A percentile compares a stretch with the other conserved stretches of the same genome.
Evolutionary conservation across 208 protist genomes (phyloP).

Genomic region (Trypanosoma platydactyli): DNA sequence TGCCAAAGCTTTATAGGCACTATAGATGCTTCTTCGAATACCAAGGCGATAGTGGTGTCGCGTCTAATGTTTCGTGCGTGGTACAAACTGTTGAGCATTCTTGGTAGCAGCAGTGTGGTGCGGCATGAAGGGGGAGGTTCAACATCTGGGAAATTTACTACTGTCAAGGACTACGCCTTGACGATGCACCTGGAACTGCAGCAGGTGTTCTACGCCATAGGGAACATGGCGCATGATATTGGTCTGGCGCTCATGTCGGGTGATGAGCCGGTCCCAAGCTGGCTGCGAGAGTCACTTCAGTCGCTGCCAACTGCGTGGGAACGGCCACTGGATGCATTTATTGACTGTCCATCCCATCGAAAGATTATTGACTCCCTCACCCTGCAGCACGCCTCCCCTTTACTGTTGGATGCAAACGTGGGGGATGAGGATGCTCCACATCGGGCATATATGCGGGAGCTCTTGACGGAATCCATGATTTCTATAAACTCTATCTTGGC

Average conservation of each 20-base stretch:
- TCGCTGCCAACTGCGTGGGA: constrained; percentile 9
- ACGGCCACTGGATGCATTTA: background rate
- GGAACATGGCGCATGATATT: constrained; percentile 14
- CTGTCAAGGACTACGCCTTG: constrained; percentile 17
- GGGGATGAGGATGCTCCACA: background rate
- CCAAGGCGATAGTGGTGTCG: constrained; percentile 17
- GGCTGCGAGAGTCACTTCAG: constrained; percentile 2
- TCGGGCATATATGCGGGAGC: constrained; percentile 20
- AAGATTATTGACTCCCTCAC: constrained; percentile 8
- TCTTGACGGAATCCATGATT: constrained; percentile 15
- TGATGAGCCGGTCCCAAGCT: constrained; percentile 2
- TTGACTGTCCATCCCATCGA: background rate
- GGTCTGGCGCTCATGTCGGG: constrained; percentile 3
- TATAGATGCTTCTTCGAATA: constrained; percentile 11
- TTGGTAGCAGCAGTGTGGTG: constrained; percentile 17
- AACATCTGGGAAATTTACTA: background rate
- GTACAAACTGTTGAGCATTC: constrained; percentile 17
- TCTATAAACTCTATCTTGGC: constrained; percentile 17
- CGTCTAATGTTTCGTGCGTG: constrained; percentile 25
- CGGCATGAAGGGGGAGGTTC: background rate
- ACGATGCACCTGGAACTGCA: constrained; percentile 1
- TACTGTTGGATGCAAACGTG: background rate
- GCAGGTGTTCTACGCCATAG: background rate
- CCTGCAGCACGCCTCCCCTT: background rate
- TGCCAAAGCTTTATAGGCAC: constrained; percentile 1